Conservation (phyloP, 345 rosid genomes). For the Firmiana major region DNA sequence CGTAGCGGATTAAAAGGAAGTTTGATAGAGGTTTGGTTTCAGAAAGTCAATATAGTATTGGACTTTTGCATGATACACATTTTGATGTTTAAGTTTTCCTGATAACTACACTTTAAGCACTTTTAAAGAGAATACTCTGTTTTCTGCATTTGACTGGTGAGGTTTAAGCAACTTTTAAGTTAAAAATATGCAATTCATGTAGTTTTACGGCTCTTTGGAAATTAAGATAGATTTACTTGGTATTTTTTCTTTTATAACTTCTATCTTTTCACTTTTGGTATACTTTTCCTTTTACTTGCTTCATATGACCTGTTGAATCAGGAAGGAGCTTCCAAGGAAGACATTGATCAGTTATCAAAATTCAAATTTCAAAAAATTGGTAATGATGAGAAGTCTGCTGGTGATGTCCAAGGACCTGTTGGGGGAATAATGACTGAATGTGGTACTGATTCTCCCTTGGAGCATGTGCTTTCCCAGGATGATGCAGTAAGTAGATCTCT, state of each 20-base stretch:
- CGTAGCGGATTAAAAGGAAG: background rate
- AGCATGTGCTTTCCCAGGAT: slow-evolving; percentile 59
- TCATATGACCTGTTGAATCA: slow-evolving; percentile 23
- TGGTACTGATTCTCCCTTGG: slow-evolving; percentile 64
- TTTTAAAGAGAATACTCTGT: background rate
- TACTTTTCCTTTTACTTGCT: background rate
- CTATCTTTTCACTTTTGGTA: background rate
- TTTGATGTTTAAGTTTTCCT: background rate
- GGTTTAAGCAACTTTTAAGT: background rate
- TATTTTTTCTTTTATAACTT: background rate
- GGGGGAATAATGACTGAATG: slow-evolving; percentile 92
- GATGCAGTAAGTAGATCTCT: slow-evolving; percentile 69
- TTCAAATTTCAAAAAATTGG: slow-evolving; percentile 59
- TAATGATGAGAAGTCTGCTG: slow-evolving; percentile 41
- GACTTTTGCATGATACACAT: background rate
- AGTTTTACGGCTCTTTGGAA: too few species aligned
- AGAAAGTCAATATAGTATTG: background rate
- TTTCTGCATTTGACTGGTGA: background rate
- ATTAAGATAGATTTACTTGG: background rate
- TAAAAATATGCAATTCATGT: background rate
- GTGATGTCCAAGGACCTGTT: slow-evolving; percentile 39
- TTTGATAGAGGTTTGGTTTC: background rate
- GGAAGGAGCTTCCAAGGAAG: slow-evolving; percentile 98
- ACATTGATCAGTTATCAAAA: slow-evolving; percentile 73
- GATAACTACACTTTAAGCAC: background rate